These are phyloP conservation scores for Chimonanthus salicifolius DNA, from an alignment of 164 flowering plant genomes.

Conservation along the genomic window DNA sequence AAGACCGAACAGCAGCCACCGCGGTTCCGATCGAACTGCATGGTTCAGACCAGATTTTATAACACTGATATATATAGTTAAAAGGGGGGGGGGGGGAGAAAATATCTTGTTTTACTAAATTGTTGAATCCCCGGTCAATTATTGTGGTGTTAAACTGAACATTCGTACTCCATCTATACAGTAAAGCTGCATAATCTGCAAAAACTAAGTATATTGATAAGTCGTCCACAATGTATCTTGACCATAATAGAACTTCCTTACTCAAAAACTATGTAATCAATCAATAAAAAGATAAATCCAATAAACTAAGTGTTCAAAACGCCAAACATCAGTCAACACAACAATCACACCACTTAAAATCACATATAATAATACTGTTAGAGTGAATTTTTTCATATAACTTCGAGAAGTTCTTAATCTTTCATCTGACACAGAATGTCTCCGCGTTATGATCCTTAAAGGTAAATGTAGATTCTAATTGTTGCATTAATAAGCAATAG, in stretches of 20 bases:
- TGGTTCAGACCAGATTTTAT: too few relatives aligned
- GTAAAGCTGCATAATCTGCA: constrained; percentile 56
- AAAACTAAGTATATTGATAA: constrained; percentile 50
- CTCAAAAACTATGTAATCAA: not conserved
- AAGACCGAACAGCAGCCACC: too few relatives aligned
- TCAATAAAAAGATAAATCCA: too few relatives aligned
- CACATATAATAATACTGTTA: constrained; percentile 52
- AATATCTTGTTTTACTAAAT: constrained; percentile 54
- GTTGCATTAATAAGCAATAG: constrained; percentile 29
- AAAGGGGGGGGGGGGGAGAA: not conserved
- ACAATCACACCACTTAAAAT: constrained; percentile 50
- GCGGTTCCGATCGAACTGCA: too few relatives aligned
- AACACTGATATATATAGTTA: too few relatives aligned
- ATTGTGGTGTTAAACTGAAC: constrained; percentile 75
- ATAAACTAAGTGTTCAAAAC: too few relatives aligned
- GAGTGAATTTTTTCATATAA: constrained; percentile 72
- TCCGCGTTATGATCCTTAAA: constrained; percentile 57
- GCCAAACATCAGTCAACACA: not conserved
- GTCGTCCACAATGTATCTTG: constrained; percentile 41
- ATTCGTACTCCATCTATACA: constrained; percentile 81
- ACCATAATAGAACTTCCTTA: constrained; percentile 73
- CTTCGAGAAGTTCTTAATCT: constrained; percentile 61
- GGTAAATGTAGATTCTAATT: constrained; percentile 42
- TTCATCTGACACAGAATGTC: constrained; percentile 62
- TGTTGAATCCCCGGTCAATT: constrained; percentile 48